Conservation (phyloP, 192 early-diverging fungal species). For the Borealophlyctis nickersoniae region DNA sequence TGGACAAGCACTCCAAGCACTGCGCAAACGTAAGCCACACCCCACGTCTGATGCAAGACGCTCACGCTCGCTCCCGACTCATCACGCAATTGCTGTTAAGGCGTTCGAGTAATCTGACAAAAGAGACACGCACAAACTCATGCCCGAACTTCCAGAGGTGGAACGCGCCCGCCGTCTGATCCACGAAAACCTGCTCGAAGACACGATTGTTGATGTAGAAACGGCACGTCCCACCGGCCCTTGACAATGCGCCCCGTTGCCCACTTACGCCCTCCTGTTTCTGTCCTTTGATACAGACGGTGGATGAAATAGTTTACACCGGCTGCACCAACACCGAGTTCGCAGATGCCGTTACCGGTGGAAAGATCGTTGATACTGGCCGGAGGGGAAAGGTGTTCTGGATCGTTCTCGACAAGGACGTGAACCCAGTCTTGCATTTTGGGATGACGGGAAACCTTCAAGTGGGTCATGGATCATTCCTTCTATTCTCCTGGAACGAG, state of each 20-base stretch:
- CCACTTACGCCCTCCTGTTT: background rate
- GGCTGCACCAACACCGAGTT: conserved; percentile 29
- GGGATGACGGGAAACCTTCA: conserved; percentile 60
- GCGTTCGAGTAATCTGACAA: too few relatives aligned
- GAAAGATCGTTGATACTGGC: conserved; percentile 57
- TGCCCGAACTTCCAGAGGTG: conserved; percentile 75
- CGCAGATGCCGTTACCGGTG: conserved; percentile 36
- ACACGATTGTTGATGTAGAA: conserved; percentile 18
- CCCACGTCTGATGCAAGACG: too few relatives aligned
- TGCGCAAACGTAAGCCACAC: too few relatives aligned
- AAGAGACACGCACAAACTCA: too few relatives aligned
- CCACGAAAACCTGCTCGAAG: conserved; percentile 49
- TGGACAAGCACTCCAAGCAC: too few relatives aligned
- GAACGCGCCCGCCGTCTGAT: conserved; percentile 62
- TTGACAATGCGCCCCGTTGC: too few relatives aligned
- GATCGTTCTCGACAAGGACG: conserved; percentile 40
- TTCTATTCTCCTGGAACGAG: background rate
- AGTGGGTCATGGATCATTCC: conserved; percentile 1
- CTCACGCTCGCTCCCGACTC: too few relatives aligned
- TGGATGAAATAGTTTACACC: conserved; percentile 32
- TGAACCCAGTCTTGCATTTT: conserved; percentile 62
- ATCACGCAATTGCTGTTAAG: too few relatives aligned
- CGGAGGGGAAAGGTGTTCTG: conserved; percentile 77
- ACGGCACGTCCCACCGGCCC: too few relatives aligned
- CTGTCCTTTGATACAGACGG: conserved; percentile 1